Percentiles rank a stretch among this genome's conserved stretches.
Evolutionary conservation across 306 rosid genomes (phyloP).

Genomic region (Vigna mungo): DNA sequence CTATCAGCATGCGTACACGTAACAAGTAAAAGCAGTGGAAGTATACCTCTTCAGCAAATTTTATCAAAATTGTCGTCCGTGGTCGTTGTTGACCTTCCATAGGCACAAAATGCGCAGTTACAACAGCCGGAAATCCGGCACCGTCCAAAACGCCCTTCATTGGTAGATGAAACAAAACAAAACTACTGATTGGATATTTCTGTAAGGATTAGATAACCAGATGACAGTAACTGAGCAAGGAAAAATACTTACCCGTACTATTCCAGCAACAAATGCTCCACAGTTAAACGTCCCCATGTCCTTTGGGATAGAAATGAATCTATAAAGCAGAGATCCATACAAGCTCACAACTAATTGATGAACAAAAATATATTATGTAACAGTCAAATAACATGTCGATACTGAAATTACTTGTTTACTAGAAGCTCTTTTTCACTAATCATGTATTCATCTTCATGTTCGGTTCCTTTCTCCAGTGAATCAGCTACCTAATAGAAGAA

Average conservation of each 20-base stretch:
- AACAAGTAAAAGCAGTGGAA: slow-evolving; percentile 23
- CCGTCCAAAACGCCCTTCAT: slow-evolving; percentile 90
- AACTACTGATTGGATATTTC: slow-evolving; percentile 40
- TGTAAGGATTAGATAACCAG: slow-evolving; percentile 34
- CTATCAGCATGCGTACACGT: background rate
- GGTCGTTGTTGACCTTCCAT: slow-evolving; percentile 98
- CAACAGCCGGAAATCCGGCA: slow-evolving; percentile 98
- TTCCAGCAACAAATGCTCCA: slow-evolving; percentile 98
- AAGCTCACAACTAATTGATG: slow-evolving; percentile 35
- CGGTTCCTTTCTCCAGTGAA: slow-evolving; percentile 98
- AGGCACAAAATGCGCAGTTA: slow-evolving; percentile 98
- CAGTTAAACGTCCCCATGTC: slow-evolving; percentile 99
- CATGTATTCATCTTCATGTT: slow-evolving; percentile 99
- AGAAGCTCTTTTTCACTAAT: slow-evolving; percentile 98
- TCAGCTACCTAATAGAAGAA: slow-evolving; percentile 77
- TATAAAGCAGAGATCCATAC: slow-evolving; percentile 50
- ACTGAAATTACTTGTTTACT: slow-evolving; percentile 78
- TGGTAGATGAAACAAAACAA: slow-evolving; percentile 40
- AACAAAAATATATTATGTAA: slow-evolving; percentile 16
- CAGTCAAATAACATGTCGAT: background rate
- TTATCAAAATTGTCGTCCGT: slow-evolving; percentile 94
- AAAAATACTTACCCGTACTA: slow-evolving; percentile 77
- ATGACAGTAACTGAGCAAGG: slow-evolving; percentile 15
- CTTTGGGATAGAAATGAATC: slow-evolving; percentile 96
- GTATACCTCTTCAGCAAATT: slow-evolving; percentile 89